A percentile compares a stretch with the other conserved stretches of the same genome.
Conservation (phyloP, 1,284 basidiomycete genomes). For the Sparassis latifolia region DNA sequence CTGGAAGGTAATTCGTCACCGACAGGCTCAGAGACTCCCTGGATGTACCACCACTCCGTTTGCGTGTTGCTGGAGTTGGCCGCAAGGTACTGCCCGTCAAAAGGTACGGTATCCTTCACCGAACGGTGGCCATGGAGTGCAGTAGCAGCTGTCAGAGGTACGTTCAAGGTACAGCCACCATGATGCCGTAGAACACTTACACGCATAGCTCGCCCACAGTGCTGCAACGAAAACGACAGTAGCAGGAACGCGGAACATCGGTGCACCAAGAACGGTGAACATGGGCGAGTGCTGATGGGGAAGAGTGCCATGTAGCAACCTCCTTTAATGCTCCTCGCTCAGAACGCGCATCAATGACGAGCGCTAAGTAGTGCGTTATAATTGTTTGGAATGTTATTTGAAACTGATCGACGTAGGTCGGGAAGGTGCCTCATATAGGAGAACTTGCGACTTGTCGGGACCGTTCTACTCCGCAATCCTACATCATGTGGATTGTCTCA, state of each 20-base stretch:
- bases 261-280: not conserved
- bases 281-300: not conserved
- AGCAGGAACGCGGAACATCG: not conserved
- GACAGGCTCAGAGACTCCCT: slow-evolving; percentile 10
- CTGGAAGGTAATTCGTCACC: slow-evolving; percentile 2
- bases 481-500: too few relatives aligned
- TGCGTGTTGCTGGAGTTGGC: slow-evolving; percentile 12
- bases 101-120: slow-evolving; percentile 2
- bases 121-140: not conserved
- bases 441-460: too few relatives aligned
- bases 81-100: slow-evolving; percentile 19
- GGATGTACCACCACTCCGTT: slow-evolving; percentile 21
- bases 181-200: not conserved
- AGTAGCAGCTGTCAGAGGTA: not conserved
- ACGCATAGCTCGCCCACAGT: not conserved
- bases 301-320: too few relatives aligned
- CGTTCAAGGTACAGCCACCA: not conserved
- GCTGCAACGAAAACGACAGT: not conserved
- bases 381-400: too few relatives aligned
- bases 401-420: too few relatives aligned
- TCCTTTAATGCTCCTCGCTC: too few relatives aligned
- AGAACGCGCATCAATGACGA: too few relatives aligned
- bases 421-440: too few relatives aligned
- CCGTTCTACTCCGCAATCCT: too few relatives aligned
- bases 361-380: too few relatives aligned